phyloP scores from a whole-genome alignment of 345 rosid genomes.

The Rhizophora mangle region DNA sequence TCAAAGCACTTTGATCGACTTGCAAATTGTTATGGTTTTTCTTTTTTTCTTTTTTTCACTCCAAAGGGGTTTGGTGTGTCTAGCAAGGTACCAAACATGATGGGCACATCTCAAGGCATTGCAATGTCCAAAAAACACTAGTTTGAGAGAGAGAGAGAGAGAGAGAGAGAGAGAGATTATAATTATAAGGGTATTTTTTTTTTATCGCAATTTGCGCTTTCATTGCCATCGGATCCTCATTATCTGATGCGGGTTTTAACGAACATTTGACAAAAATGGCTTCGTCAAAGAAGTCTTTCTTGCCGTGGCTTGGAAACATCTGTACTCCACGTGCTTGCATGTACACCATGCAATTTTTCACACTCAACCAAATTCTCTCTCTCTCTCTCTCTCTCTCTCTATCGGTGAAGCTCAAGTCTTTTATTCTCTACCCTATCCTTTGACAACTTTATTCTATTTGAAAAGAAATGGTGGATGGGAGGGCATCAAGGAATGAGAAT shows the following conservation, averaged over 20 bases:
- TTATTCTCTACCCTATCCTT: conserved; percentile 4
- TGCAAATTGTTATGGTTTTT: too few relatives aligned
- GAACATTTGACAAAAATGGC: conserved; percentile 26
- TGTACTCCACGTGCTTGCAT: conserved; percentile 38
- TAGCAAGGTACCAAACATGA: background rate
- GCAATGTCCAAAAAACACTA: conserved; percentile 7
- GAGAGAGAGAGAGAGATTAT: background rate
- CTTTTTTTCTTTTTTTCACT: background rate
- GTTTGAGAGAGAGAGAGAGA: background rate
- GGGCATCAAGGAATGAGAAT: conserved; percentile 48
- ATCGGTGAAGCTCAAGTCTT: background rate
- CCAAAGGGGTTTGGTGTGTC: background rate
- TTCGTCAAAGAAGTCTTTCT: too few relatives aligned
- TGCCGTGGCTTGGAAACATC: conserved; percentile 28
- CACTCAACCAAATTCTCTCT: background rate
- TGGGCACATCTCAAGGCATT: conserved; percentile 17
- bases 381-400: background rate
- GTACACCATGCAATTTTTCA: conserved; percentile 16
- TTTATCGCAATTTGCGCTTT: conserved; percentile 38
- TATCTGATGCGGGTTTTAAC: conserved; percentile 8
- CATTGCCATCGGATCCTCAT: conserved; percentile 35
- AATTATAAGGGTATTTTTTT: background rate
- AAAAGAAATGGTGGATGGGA: conserved; percentile 8
- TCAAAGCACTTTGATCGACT: background rate
- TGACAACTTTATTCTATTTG: conserved; percentile 16